Conservation (phyloP, 352 stramenopile species). For the Phytophthora quininea region DNA sequence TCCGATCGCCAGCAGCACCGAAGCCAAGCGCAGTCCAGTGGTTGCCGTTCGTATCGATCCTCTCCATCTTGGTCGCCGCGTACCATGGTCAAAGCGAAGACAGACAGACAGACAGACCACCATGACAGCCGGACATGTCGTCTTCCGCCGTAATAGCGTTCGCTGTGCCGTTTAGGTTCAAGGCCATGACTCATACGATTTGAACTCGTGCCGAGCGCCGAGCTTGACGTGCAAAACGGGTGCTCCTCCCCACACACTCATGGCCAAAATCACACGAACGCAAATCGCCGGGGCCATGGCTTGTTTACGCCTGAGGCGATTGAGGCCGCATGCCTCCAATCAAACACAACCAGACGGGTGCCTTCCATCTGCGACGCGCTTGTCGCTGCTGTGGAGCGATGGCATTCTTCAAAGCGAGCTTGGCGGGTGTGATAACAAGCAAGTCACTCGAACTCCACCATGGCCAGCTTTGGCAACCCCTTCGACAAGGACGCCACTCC, state of each 20-base stretch:
- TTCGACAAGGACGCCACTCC: slow-evolving; percentile 21
- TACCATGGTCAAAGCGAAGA: slow-evolving; percentile 7
- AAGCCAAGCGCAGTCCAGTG: neutral
- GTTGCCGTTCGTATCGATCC: slow-evolving; percentile 3
- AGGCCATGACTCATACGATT: slow-evolving; percentile 35
- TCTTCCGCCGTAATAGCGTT: neutral
- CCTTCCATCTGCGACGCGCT: slow-evolving; percentile 33
- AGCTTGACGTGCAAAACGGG: slow-evolving; percentile 5
- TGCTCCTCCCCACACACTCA: slow-evolving; percentile 5
- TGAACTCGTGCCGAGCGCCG: neutral
- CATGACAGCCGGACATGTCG: slow-evolving; percentile 19
- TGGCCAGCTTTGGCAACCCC: slow-evolving; percentile 24
- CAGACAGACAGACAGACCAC: slow-evolving; percentile 15
- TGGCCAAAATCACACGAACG: slow-evolving; percentile 20
- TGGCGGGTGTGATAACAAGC: slow-evolving; percentile 32
- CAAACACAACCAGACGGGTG: slow-evolving; percentile 13
- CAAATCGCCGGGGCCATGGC: slow-evolving; percentile 32
- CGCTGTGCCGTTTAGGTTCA: slow-evolving; percentile 24
- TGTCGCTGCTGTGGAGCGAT: slow-evolving; percentile 14
- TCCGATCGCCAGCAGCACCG: too few species aligned
- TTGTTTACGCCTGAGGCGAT: slow-evolving; percentile 46
- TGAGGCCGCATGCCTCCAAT: slow-evolving; percentile 17
- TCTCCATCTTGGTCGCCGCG: slow-evolving; percentile 26
- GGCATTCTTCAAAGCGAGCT: slow-evolving; percentile 21
- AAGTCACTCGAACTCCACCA: neutral